Percentiles rank a stretch among this genome's conserved stretches.
These are phyloP conservation scores for Phytophthora rubi DNA, from an alignment of 352 stramenopile genomes.

Conservation along the genomic window DNA sequence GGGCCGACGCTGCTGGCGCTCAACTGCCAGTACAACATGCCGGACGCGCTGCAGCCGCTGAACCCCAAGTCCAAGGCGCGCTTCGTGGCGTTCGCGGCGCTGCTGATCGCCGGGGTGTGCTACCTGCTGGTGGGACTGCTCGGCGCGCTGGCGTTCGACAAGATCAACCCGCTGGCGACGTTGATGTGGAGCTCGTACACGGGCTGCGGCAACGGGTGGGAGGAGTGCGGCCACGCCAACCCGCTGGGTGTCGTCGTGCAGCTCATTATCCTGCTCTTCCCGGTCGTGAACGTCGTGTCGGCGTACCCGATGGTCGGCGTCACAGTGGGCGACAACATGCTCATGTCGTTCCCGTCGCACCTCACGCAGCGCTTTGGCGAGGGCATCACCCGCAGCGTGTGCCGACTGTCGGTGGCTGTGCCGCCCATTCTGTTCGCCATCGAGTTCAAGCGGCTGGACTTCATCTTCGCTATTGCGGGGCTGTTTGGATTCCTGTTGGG, in stretches of 20 bases:
- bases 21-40: constrained; percentile 92
- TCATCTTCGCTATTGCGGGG: constrained; percentile 81
- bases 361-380: constrained; percentile 60
- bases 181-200: constrained; percentile 86
- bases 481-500: constrained; percentile 83
- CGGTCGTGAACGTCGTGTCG: constrained; percentile 85
- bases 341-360: constrained; percentile 79
- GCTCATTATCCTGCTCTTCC: constrained; percentile 84
- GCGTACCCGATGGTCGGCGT: constrained; percentile 87
- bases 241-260: constrained; percentile 66
- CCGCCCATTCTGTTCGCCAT: constrained; percentile 79
- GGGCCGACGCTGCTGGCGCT: constrained; percentile 83
- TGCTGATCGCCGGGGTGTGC: constrained; percentile 71
- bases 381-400: constrained; percentile 56
- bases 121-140: constrained; percentile 81
- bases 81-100: constrained; percentile 64
- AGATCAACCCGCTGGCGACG: constrained; percentile 78
- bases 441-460: constrained; percentile 89
- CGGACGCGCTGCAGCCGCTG: constrained; percentile 81
- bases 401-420: constrained; percentile 65
- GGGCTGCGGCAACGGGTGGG: constrained; percentile 84
- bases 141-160: constrained; percentile 76
- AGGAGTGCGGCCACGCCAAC: constrained; percentile 52
- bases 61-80: constrained; percentile 69
- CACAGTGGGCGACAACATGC: constrained; percentile 86